These are phyloP conservation scores for Globisporangium orthogonon DNA, from an alignment of 352 stramenopile genomes.

Conservation along the genomic window DNA sequence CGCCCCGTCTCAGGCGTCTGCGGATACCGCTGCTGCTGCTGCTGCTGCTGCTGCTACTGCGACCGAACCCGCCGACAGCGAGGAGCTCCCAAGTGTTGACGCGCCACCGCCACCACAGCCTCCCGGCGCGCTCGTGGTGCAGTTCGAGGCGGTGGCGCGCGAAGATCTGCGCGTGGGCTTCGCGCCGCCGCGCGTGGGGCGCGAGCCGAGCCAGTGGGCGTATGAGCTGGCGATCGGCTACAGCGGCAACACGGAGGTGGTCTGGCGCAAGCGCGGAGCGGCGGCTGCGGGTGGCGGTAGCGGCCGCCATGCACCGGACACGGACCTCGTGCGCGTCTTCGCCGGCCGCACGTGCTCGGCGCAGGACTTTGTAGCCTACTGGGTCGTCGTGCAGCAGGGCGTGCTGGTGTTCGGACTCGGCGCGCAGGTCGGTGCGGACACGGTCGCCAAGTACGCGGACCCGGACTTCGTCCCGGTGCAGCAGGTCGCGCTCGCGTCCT, in stretches of 20 bases:
- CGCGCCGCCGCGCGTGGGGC: constrained; percentile 19
- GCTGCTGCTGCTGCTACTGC: constrained; percentile 4
- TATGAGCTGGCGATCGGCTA: constrained; percentile 64
- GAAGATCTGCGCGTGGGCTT: constrained; percentile 72
- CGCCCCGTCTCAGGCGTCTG: constrained; percentile 1
- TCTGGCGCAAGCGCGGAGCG: constrained; percentile 46
- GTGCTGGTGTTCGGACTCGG: constrained; percentile 48
- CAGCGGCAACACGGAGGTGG: constrained; percentile 71
- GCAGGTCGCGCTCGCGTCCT: constrained; percentile 56
- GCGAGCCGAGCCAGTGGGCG: constrained; percentile 27
- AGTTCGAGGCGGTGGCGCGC: constrained; percentile 59
- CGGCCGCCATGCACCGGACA: constrained; percentile 25
- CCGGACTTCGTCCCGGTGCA: constrained; percentile 27
- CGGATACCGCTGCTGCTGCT: background rate
- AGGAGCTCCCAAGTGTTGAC: background rate
- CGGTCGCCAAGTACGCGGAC: constrained; percentile 46
- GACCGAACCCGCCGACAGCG: constrained; percentile 5
- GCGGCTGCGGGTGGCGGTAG: background rate
- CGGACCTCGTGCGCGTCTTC: constrained; percentile 57
- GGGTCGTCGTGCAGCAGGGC: constrained; percentile 44
- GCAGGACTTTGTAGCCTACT: constrained; percentile 64
- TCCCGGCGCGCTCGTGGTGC: constrained; percentile 34
- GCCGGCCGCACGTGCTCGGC: constrained; percentile 56
- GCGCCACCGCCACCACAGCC: constrained; percentile 3
- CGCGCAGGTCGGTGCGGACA: constrained; percentile 40